phyloP scores from a whole-genome alignment of 106 monocot species.

The Dendrobium huoshanense region DNA sequence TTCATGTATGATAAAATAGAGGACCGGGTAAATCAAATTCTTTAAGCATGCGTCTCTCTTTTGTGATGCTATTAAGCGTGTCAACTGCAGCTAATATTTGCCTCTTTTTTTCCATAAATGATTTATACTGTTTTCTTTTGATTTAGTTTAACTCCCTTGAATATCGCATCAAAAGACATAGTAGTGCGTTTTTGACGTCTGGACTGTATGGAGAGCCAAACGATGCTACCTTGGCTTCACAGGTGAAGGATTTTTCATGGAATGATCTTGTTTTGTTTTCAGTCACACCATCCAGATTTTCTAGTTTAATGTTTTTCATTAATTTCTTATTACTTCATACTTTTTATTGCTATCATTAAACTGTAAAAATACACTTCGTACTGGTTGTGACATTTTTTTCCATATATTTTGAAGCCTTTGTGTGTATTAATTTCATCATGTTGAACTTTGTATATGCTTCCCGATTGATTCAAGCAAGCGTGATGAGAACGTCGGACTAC shows the following conservation, averaged over 20 bases:
- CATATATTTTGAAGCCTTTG: not conserved
- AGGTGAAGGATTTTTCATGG: slow-evolving; percentile 38
- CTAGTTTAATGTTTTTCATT: not conserved
- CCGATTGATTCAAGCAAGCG: too few species aligned
- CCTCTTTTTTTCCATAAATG: slow-evolving; percentile 1
- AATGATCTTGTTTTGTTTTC: not conserved
- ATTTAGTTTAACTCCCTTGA: slow-evolving; percentile 75
- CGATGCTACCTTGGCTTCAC: slow-evolving; percentile 85
- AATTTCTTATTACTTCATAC: not conserved
- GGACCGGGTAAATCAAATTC: slow-evolving; percentile 46
- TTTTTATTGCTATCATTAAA: not conserved
- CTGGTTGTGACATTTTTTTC: not conserved
- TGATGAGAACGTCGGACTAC: too few species aligned
- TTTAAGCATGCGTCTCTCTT: not conserved
- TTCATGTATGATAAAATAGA: slow-evolving; percentile 87
- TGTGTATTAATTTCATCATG: not conserved
- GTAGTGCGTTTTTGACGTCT: slow-evolving; percentile 32
- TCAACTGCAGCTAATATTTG: not conserved
- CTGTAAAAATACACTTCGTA: not conserved
- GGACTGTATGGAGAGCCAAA: slow-evolving; percentile 66
- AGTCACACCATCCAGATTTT: not conserved
- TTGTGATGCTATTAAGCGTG: not conserved
- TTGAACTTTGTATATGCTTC: not conserved
- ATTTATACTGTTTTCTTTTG: not conserved
- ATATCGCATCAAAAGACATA: slow-evolving; percentile 55